Evolutionary conservation across 805 yeast species (phyloP), one percentile per base, ranked within the genome.

Genomic region (Starmera quercuum): DNA sequence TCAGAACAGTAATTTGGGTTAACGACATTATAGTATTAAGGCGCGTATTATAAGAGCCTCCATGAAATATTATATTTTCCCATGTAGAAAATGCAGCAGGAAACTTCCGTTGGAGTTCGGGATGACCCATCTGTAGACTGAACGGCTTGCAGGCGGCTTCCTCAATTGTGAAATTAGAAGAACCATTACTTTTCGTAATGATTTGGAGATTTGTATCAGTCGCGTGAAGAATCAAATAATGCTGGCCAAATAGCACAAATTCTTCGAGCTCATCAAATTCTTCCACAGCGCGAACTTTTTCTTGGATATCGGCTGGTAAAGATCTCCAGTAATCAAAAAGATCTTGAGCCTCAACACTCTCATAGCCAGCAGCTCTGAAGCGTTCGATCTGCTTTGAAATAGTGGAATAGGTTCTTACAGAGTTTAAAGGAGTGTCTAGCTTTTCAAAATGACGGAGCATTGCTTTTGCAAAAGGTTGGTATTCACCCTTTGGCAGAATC

Each of bases 181-280:
- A 27, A 4, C 20, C 14, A 5, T 25, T 23, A 2, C 20, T 9
- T 5, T 28, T 13, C 15, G 26, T 23, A n/a, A 37, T 39, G 4
- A 45, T 22, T 10, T 15, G n/a, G 0, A 36, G 16, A 2, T 30
- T 29, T 22, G 24, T 44, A 43, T 71, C 74, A 0, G 78, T 66
- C 3, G 85, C 85, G 54, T 80, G 87, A 3, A 78, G 61, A 26
- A 80, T 63, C 24, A 77, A 61, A 47, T 83, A 84, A 51, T 83
- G 92, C 46, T 82, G 90, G 37, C 84, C 73, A 47, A 81, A 83
- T 11, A 80, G 49, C 20, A 77, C 67, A 41, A 83, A 83, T 54
- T 83, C 95, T 56, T 83, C 95, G 74, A 83, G 72, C 56, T 84
- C 95, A 53, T 84, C 95, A 54, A 83, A 84, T 4, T 73, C 71